These are phyloP conservation scores for Astrephomene gubernaculifera DNA, from an alignment of 139 green algal genomes.

Conservation along the genomic window DNA sequence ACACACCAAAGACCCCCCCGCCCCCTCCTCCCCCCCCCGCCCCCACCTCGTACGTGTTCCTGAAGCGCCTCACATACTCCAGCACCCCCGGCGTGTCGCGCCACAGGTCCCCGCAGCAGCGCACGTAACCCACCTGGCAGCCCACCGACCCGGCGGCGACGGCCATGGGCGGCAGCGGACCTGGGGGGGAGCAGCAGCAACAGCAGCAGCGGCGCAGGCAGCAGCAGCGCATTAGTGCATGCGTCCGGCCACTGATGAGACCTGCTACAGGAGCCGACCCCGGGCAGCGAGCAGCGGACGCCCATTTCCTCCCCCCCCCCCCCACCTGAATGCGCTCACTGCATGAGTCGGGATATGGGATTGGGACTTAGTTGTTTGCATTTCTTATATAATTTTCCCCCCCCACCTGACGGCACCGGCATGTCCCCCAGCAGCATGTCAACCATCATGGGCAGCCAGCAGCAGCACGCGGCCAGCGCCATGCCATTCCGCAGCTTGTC, in stretches of 20 bases:
- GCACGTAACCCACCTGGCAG: constrained; percentile 21
- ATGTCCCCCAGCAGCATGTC: constrained; percentile 28
- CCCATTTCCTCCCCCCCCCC: neutral
- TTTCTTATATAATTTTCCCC: too few species aligned
- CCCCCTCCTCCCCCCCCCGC: neutral
- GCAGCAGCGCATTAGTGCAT: neutral
- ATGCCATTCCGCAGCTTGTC: constrained; percentile 16
- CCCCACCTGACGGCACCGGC: neutral
- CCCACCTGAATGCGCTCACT: neutral
- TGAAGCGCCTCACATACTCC: constrained; percentile 3
- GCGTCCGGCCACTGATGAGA: neutral
- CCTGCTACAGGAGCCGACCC: neutral
- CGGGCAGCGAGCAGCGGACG: neutral
- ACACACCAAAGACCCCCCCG: neutral
- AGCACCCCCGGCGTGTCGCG: neutral
- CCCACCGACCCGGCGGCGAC: neutral
- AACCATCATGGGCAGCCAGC: constrained; percentile 7
- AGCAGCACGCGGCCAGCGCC: neutral
- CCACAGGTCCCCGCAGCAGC: constrained; percentile 32
- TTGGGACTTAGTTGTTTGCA: too few species aligned
- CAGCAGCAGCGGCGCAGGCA: neutral
- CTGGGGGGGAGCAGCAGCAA: neutral
- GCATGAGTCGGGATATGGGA: too few species aligned
- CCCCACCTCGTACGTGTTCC: constrained; percentile 32
- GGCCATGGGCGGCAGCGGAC: neutral